These are phyloP conservation scores for Microdochium bolleyi DNA, from an alignment of 2,329 filamentous ascomycete species.

Conservation along the genomic window DNA sequence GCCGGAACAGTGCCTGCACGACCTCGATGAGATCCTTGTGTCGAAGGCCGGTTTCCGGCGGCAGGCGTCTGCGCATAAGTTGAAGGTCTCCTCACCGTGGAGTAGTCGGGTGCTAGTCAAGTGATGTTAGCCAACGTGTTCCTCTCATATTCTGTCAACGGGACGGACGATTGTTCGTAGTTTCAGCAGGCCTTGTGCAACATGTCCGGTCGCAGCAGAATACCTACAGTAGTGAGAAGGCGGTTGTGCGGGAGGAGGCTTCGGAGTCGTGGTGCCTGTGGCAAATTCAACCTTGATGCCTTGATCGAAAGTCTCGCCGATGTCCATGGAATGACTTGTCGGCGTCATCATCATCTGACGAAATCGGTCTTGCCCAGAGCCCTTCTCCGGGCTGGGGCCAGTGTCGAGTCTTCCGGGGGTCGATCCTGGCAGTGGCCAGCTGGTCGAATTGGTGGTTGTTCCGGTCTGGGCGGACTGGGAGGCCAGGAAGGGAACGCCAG, in stretches of 20 bases:
- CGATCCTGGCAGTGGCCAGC: neutral
- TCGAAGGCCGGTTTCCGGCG: neutral
- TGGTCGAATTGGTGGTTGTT: neutral
- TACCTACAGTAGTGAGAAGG: neutral
- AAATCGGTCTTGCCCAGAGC: constrained; percentile 17
- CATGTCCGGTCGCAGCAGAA: neutral
- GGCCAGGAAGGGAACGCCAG: neutral
- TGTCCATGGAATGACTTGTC: neutral
- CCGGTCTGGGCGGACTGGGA: neutral
- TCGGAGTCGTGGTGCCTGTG: neutral
- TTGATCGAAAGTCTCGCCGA: neutral
- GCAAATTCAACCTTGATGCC: neutral
- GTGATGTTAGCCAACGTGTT: neutral
- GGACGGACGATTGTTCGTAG: neutral
- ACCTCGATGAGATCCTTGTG: neutral
- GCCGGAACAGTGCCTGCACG: neutral
- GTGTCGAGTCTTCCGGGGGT: neutral
- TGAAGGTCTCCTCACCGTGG: neutral
- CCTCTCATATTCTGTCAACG: neutral
- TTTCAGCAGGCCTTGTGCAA: neutral
- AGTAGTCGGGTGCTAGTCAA: neutral
- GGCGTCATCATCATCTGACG: constrained; percentile 9
- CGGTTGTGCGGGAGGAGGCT: neutral
- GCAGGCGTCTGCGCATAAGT: neutral
- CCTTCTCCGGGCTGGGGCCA: constrained; percentile 13